Evolutionary conservation across 345 rosid species (phyloP).

Genomic region (Excoecaria agallocha): DNA sequence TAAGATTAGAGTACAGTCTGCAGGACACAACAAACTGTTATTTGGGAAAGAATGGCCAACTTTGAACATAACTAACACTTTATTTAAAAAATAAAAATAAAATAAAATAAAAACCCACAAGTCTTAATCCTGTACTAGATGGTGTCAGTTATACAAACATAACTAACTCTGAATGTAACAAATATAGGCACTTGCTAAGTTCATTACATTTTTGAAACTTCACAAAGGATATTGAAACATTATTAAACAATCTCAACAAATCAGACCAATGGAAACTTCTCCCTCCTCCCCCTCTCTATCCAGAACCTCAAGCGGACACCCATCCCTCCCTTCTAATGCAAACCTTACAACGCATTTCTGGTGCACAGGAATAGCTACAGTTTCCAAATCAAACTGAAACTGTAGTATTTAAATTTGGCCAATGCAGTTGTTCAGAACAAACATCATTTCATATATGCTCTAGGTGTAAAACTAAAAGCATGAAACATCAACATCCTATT

Average conservation of each 20-base stretch:
- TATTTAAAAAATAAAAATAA: too few relatives aligned
- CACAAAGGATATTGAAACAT: not conserved
- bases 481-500: not conserved
- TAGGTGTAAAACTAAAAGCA: not conserved
- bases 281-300: not conserved
- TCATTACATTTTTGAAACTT: not conserved
- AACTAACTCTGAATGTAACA: not conserved
- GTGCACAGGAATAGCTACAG: not conserved
- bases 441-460: not conserved
- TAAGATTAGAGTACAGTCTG: not conserved
- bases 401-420: not conserved
- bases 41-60: not conserved
- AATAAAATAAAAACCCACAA: too few relatives aligned
- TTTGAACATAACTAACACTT: not conserved
- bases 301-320: not conserved
- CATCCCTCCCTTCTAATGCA: too few relatives aligned
- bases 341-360: not conserved
- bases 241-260: not conserved
- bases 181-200: not conserved
- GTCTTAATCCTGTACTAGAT: too few relatives aligned
- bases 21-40: not conserved
- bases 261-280: not conserved
- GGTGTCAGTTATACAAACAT: not conserved
- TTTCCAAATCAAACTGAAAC: not conserved
- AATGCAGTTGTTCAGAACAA: not conserved